phyloP scores from a whole-genome alignment of 257 asterid species.

The Echium plantagineum region DNA sequence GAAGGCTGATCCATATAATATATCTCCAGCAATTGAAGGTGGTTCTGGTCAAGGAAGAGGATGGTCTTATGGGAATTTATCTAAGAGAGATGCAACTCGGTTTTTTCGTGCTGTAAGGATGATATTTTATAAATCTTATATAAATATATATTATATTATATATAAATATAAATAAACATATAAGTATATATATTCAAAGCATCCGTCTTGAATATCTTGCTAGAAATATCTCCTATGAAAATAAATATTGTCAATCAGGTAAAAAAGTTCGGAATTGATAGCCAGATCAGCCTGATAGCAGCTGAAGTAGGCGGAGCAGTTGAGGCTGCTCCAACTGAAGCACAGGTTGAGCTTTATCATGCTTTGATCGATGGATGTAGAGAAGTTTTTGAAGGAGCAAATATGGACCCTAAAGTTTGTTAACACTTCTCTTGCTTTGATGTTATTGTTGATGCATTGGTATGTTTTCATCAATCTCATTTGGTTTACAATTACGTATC shows the following conservation, averaged over 20 bases:
- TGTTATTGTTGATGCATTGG: neutral
- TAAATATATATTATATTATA: too few species aligned
- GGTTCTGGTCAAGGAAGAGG: constrained; percentile 91
- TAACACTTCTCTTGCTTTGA: constrained; percentile 1
- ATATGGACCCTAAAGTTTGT: constrained; percentile 64
- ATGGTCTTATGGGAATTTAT: constrained; percentile 90
- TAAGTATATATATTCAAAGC: neutral
- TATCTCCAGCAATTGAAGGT: constrained; percentile 79
- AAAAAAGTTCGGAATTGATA: constrained; percentile 85
- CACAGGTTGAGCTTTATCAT: constrained; percentile 91
- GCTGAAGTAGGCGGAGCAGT: constrained; percentile 92
- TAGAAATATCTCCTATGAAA: neutral
- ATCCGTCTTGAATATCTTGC: too few species aligned
- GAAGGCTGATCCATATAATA: constrained; percentile 57
- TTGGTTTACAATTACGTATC: neutral
- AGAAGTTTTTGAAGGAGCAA: constrained; percentile 72
- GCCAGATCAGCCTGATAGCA: constrained; percentile 72
- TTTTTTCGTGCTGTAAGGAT: constrained; percentile 77
- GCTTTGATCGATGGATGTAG: constrained; percentile 88
- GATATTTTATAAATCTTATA: neutral
- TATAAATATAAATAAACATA: neutral
- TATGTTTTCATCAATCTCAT: neutral
- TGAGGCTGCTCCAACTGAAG: constrained; percentile 86
- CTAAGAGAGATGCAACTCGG: constrained; percentile 94
- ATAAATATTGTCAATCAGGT: constrained; percentile 37